These are phyloP conservation scores for Gardenia jasminoides DNA, from an alignment of 257 asterid species.

Conservation along the genomic window DNA sequence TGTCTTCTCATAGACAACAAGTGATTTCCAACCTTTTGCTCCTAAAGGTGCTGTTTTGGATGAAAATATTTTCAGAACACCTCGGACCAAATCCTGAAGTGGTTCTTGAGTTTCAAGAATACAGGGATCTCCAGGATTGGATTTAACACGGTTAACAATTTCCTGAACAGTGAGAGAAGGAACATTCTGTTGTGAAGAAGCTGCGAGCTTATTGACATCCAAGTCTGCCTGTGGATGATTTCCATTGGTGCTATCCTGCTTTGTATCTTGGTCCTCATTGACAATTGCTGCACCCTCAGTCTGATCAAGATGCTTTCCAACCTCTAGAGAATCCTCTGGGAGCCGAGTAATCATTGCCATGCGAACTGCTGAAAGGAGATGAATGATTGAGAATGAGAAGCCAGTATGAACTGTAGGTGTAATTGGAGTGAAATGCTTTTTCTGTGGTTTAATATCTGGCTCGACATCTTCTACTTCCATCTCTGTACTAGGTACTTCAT, in stretches of 20 bases:
- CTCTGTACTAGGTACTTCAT: constrained; percentile 42
- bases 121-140: constrained; percentile 90
- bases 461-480: constrained; percentile 60
- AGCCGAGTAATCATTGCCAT: constrained; percentile 69
- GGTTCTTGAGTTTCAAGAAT: constrained; percentile 99
- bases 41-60: constrained; percentile 96
- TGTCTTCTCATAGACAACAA: constrained; percentile 73
- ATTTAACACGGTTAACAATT: constrained; percentile 77
- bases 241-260: constrained; percentile 41
- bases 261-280: constrained; percentile 46
- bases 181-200: constrained; percentile 48
- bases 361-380: constrained; percentile 96
- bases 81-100: constrained; percentile 93
- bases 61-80: constrained; percentile 83
- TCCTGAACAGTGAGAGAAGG: constrained; percentile 80
- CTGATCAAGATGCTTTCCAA: constrained; percentile 42
- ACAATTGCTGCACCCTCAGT: constrained; percentile 42
- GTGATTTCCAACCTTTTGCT: constrained; percentile 99
- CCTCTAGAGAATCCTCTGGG: constrained; percentile 69
- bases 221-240: constrained; percentile 37
- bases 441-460: constrained; percentile 62
- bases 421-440: constrained; percentile 69
- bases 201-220: constrained; percentile 38
- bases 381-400: constrained; percentile 89
- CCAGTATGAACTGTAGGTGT: constrained; percentile 86